Base-by-base conservation (phyloP, 805 yeast genomes). In the Debaryomyces castellii region DNA sequence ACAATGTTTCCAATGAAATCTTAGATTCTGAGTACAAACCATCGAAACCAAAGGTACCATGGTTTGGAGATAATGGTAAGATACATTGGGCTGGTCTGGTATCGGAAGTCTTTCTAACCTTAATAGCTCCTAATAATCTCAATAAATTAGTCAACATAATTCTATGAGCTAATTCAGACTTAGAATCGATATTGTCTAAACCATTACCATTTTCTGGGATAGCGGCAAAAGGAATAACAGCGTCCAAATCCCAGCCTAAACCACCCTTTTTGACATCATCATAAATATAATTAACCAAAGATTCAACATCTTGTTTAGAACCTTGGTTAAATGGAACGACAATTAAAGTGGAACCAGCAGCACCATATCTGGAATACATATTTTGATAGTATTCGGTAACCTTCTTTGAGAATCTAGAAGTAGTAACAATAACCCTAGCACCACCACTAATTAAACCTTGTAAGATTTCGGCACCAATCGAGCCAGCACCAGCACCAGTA, bases 251-350 rank as follows among this genome's bases (percentile, higher is more conserved):
- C 98, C 98, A 92, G 47, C 95, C 96, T 58, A 92, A 81, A 72
- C 97, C 97, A 57, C 91, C 94, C 64, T 85, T 80, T 79, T 86
- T 83, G 46, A 77, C 81, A 53, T 81, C 89, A 59, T 83, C 85
- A 67, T 92, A 94, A 64, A 94, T 89, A 78, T 81, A 94, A 47
- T 83, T 78, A 48, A 91, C 78, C 53, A 94, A 81, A 41, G 91
- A 86, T 58, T 87, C 86, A 52, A 90, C 95, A 71, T 94, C 99
- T 65, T 85, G 89, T 63, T 85, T 87, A 34, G 97, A 90, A 68
- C 96, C 99, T 77, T 94, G 99, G 78, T 94, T 94, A 80, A 94
- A 94, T 55, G 99, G 99, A 58, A 94, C 99, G 54, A 94, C 97
- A 58, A 89, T 87, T 66, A 94, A 80, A 52, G 91, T 82, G 41